Evolutionary conservation across 2,329 filamentous ascomycete genomes (phyloP).

Genomic region (Fusarium devonianum): DNA sequence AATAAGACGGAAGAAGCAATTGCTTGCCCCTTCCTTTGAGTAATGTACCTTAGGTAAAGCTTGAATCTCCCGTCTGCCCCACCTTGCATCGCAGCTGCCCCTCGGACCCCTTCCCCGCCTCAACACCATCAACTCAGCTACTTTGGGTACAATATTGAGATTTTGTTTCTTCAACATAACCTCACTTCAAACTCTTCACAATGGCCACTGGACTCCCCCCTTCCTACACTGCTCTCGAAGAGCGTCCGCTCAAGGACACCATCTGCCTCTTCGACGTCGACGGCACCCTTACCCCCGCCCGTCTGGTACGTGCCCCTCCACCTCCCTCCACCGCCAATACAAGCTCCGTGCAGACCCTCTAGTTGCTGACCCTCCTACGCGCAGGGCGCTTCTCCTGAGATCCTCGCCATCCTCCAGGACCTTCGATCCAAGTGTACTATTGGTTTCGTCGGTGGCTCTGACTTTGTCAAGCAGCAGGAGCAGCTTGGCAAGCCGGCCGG

Average conservation of each 20-base stretch:
- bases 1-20: not conserved
- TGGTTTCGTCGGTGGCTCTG: constrained; percentile 90
- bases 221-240: constrained; percentile 75
- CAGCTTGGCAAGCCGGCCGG: constrained; percentile 76
- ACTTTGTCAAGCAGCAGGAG: constrained; percentile 94
- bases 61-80: constrained; percentile 15
- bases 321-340: not conserved
- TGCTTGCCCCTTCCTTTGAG: not conserved
- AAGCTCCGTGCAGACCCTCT: not conserved
- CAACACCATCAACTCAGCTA: constrained; percentile 24
- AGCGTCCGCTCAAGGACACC: constrained; percentile 90
- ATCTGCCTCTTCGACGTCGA: constrained; percentile 97
- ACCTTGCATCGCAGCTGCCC: constrained; percentile 23
- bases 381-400: constrained; percentile 77
- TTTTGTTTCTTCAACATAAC: constrained; percentile 8
- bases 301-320: constrained; percentile 64
- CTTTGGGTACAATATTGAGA: constrained; percentile 16
- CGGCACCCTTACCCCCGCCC: constrained; percentile 84
- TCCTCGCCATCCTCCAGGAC: constrained; percentile 78
- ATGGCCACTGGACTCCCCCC: constrained; percentile 51
- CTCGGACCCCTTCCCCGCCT: constrained; percentile 20
- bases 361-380: not conserved
- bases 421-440: constrained; percentile 90
- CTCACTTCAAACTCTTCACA: constrained; percentile 22
- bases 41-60: not conserved